A percentile compares a stretch with the other conserved stretches of the same genome.
Conservation (phyloP, 345 rosid genomes). For the Citrus cavaleriei region DNA sequence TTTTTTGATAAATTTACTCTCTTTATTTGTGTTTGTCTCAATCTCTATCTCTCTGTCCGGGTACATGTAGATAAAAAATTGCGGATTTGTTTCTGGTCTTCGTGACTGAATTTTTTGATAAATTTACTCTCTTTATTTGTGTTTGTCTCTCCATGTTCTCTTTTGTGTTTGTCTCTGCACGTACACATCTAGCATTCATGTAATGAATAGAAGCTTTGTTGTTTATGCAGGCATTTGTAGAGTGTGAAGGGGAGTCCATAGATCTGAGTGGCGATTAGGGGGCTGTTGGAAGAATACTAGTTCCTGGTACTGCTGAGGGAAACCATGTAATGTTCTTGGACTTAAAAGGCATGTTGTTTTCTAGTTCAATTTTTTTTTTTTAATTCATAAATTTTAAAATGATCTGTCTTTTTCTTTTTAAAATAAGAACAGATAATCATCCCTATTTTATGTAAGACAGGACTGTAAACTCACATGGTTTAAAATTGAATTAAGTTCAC, state of each 20-base stretch:
- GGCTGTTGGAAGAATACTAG: constrained; percentile 83
- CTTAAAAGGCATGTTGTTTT: constrained; percentile 63
- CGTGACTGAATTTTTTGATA: background rate
- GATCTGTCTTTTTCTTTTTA: background rate
- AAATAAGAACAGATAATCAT: background rate
- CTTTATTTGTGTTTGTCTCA: background rate
- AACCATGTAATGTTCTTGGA: constrained; percentile 66
- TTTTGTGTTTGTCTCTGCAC: background rate
- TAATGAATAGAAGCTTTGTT: constrained; percentile 16
- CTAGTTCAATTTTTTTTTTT: background rate
- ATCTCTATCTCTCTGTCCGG: background rate
- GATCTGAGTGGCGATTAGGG: constrained; percentile 97
- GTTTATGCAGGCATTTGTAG: constrained; percentile 75
- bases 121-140: background rate
- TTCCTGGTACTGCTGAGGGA: constrained; percentile 52
- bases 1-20: background rate
- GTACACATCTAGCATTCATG: background rate
- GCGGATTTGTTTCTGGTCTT: background rate
- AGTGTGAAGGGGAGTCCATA: constrained; percentile 94
- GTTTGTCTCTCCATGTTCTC: background rate
- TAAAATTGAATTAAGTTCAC: background rate
- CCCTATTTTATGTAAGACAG: background rate
- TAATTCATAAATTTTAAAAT: too few species aligned
- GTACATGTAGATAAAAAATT: background rate
- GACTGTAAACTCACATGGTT: background rate